phyloP scores from a whole-genome alignment of 768 basidiomycete genomes.

The Megacollybia marginata region DNA sequence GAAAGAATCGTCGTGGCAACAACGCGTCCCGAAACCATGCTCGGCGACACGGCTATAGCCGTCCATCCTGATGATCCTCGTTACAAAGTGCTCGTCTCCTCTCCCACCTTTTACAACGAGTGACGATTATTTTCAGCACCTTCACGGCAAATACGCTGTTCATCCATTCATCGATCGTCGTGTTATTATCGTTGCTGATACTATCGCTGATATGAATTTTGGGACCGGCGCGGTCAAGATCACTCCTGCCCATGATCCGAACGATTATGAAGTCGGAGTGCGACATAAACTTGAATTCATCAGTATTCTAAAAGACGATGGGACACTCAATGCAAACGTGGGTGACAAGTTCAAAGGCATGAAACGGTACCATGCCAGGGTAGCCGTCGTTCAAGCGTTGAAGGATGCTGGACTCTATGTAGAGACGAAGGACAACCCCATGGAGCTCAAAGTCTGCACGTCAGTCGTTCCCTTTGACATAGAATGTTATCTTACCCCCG shows the following conservation, averaged over 20 bases:
- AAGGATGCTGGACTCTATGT: slow-evolving; percentile 81
- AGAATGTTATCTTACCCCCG: slow-evolving; percentile 1
- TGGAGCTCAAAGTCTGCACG: slow-evolving; percentile 95
- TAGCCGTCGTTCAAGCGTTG: slow-evolving; percentile 73
- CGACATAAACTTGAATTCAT: slow-evolving; percentile 87
- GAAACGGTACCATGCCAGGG: slow-evolving; percentile 93
- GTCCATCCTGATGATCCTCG: slow-evolving; percentile 91
- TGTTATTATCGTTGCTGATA: slow-evolving; percentile 83
- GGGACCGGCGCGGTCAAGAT: slow-evolving; percentile 99
- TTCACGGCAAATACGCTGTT: slow-evolving; percentile 85
- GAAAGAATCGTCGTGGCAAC: slow-evolving; percentile 92
- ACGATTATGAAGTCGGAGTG: slow-evolving; percentile 91
- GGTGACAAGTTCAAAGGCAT: slow-evolving; percentile 87
- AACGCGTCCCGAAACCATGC: slow-evolving; percentile 97
- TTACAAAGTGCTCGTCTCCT: slow-evolving; percentile 51
- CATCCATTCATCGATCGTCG: slow-evolving; percentile 88
- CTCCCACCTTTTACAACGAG: neutral
- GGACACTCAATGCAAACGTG: slow-evolving; percentile 87
- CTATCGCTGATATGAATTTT: slow-evolving; percentile 87
- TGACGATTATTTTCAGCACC: slow-evolving; percentile 43
- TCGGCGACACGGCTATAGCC: slow-evolving; percentile 95
- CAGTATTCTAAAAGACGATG: slow-evolving; percentile 94
- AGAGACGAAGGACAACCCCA: slow-evolving; percentile 92
- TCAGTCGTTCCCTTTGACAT: slow-evolving; percentile 19
- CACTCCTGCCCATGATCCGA: slow-evolving; percentile 95